Evolutionary conservation across 2,329 filamentous ascomycete species (phyloP).

Genomic region (Diplodia mutila): DNA sequence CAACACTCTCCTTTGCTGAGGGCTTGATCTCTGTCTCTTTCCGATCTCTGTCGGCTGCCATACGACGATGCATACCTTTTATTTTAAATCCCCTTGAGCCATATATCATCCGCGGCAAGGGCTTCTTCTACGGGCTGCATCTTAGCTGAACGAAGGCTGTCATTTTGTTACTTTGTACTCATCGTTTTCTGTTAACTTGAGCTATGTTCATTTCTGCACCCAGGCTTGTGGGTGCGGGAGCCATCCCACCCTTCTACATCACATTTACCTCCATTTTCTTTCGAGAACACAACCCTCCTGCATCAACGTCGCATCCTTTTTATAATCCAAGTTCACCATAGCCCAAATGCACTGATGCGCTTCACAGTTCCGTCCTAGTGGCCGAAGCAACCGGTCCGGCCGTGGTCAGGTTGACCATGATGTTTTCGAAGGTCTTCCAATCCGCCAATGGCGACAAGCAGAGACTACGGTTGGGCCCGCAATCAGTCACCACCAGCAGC

Average conservation of each 20-base stretch:
- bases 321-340: not conserved
- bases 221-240: not conserved
- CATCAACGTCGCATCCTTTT: not conserved
- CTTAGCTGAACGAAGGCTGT: not conserved
- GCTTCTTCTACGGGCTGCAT: not conserved
- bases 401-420: conserved; percentile 66
- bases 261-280: not conserved
- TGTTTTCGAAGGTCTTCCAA: conserved; percentile 74
- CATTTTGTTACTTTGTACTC: not conserved
- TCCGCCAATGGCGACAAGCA: conserved; percentile 85
- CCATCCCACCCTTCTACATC: not conserved
- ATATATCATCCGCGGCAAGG: not conserved
- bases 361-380: conserved; percentile 58
- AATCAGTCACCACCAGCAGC: conserved; percentile 57
- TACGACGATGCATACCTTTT: not conserved
- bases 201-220: not conserved
- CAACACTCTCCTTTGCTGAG: not conserved
- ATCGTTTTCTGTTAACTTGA: not conserved
- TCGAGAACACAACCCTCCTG: not conserved
- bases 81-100: not conserved
- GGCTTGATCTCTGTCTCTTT: not conserved
- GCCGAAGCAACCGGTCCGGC: conserved; percentile 61
- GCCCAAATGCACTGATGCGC: conserved; percentile 23
- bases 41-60: not conserved
- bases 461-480: conserved; percentile 68